Evolutionary conservation across 495 filamentous ascomycete species (phyloP), one percentile per base, ranked within the genome.

Genomic region (Collariella sp.): DNA sequence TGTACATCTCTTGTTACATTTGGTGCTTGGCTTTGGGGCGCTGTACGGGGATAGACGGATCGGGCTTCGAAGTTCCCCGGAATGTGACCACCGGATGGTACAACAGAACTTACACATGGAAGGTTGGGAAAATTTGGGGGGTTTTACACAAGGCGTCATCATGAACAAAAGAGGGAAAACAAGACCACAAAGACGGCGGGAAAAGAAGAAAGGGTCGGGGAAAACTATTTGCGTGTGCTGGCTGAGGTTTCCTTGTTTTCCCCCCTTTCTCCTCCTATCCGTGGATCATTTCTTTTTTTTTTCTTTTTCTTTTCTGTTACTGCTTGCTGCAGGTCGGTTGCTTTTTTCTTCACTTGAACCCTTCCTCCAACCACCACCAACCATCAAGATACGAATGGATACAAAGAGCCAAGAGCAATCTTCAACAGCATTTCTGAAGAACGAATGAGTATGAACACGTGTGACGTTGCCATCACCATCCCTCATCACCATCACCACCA

Each of bases 251-350:
- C 16, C 36, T 6, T 15, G 12, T 39, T 5, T 31, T 31, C 9
- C 26, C 9, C 26, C 26, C 51, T 19, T 59, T 22, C 33, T 38
- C 39, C 18, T 48, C 38, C 41, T 40, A 43, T 22, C 33, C 23
- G 41, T 36, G 47, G 38, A 54, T n/a, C n/a, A 31, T 31, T 31
- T 31, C 26, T 31, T 9, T 9, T 52, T 19, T 59, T 22, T 39
- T 38, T 46, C 18, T 48, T 43, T 46, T 40, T 45, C 29, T 50
- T 62, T 35, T 47, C 39, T 39, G 53, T 52, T 51, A 54, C 46
- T 50, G 40, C 43, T 57, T 36, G 24, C 54, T 45, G 54, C 24
- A 26, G 43, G 11, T 19, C 40, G 42, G 48, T 46, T 22, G 19
- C 15, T 36, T 46, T 44, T 24, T 47, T 19, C 24, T 23, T 38